Evolutionary conservation across 2,329 filamentous ascomycete genomes (phyloP).

Genomic region (Cercospora zeae-maydis): DNA sequence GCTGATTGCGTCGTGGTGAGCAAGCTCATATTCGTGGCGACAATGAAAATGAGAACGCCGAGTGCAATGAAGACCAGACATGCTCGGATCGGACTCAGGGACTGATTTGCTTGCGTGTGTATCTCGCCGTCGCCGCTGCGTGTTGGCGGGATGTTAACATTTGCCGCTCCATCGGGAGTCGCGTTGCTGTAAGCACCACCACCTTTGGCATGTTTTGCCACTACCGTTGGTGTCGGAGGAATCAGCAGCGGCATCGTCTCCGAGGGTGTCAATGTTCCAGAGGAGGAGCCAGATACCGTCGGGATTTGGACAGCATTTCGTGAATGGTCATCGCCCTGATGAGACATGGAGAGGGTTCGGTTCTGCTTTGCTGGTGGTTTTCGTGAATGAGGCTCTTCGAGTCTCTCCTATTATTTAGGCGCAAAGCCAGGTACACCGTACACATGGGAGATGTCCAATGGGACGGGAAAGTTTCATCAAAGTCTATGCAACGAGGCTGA

Average conservation of each 20-base stretch:
- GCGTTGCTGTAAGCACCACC: background rate
- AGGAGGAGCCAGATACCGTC: background rate
- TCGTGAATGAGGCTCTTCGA: background rate
- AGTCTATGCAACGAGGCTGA: background rate
- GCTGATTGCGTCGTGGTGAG: conserved; percentile 76
- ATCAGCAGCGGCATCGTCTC: conserved; percentile 9
- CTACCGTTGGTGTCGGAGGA: background rate
- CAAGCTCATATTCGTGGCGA: conserved; percentile 69
- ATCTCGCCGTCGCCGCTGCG: background rate
- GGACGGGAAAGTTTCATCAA: background rate
- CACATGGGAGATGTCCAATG: background rate
- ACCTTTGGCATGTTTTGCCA: background rate
- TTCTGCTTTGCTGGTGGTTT: background rate
- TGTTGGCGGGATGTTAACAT: background rate
- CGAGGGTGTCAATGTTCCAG: background rate
- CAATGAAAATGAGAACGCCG: conserved; percentile 36
- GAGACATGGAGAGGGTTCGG: background rate
- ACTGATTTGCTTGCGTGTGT: conserved; percentile 28
- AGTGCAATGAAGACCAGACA: conserved; percentile 26
- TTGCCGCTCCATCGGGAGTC: background rate
- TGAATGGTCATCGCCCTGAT: background rate
- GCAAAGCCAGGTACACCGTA: background rate
- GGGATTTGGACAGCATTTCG: background rate
- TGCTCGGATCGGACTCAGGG: conserved; percentile 22
- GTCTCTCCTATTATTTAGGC: background rate